These are phyloP conservation scores for Fusarium circinatum DNA, from an alignment of 2,329 filamentous ascomycete genomes.

Conservation along the genomic window DNA sequence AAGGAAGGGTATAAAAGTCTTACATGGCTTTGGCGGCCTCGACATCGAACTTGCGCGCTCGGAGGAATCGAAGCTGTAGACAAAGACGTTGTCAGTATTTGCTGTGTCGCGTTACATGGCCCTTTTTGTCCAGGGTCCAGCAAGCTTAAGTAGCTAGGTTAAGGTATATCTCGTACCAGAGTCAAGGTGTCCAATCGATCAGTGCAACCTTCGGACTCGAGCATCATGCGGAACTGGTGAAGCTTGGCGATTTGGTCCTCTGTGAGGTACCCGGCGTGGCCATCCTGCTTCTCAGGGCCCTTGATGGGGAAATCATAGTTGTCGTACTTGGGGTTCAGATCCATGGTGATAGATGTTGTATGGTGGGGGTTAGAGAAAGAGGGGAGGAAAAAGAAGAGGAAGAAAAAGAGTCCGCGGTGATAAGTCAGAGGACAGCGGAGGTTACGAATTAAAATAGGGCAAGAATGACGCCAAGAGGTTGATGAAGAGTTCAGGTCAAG, in stretches of 20 bases:
- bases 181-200: slow-evolving; percentile 92
- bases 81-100: slow-evolving; percentile 19
- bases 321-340: slow-evolving; percentile 89
- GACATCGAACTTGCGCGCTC: slow-evolving; percentile 95
- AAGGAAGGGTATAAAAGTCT: slow-evolving; percentile 17
- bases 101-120: slow-evolving; percentile 10
- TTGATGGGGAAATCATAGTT: slow-evolving; percentile 92
- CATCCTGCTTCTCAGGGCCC: slow-evolving; percentile 73
- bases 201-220: slow-evolving; percentile 85
- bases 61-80: slow-evolving; percentile 81
- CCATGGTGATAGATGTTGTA: slow-evolving; percentile 52
- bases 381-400: not conserved
- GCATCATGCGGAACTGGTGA: slow-evolving; percentile 81
- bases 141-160: slow-evolving; percentile 1
- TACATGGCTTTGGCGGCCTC: slow-evolving; percentile 87
- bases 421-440: slow-evolving; percentile 3
- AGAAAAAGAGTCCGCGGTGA: slow-evolving; percentile 12
- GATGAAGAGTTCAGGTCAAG: slow-evolving; percentile 27
- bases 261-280: slow-evolving; percentile 90
- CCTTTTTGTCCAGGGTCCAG: slow-evolving; percentile 8
- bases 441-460: not conserved
- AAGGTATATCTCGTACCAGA: slow-evolving; percentile 67
- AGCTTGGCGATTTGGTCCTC: slow-evolving; percentile 90
- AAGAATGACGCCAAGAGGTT: slow-evolving; percentile 16
- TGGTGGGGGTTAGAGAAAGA: slow-evolving; percentile 39